phyloP scores from a whole-genome alignment of 805 yeast genomes.

The Lipomyces mesembrius region DNA sequence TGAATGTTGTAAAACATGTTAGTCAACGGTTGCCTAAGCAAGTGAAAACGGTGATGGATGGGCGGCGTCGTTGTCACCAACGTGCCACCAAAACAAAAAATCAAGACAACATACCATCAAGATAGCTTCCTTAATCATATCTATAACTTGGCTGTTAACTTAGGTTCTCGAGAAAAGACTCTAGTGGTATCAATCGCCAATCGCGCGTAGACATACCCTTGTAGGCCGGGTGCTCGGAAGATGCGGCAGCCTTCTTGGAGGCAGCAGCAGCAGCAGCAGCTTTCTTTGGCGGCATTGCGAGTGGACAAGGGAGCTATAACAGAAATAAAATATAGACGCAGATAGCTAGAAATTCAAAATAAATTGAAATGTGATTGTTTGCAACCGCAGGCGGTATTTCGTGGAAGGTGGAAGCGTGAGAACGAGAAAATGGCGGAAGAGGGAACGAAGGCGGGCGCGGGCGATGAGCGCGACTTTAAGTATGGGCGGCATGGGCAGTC shows the following conservation, averaged over 20 bases:
- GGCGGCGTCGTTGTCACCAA: neutral
- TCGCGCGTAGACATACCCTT: conserved; percentile 44
- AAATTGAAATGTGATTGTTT: neutral
- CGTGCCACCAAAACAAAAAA: conserved; percentile 1
- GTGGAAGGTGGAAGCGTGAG: neutral
- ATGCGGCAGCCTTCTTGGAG: conserved; percentile 41
- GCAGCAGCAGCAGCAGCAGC: conserved; percentile 31
- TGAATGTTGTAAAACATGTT: conserved; percentile 44
- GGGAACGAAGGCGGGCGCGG: conserved; percentile 9
- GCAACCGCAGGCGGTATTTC: neutral
- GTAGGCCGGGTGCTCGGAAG: conserved; percentile 46
- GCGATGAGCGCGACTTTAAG: conserved; percentile 13
- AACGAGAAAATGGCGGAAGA: neutral
- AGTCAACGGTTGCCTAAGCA: neutral
- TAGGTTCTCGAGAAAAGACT: conserved; percentile 23
- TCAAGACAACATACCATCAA: conserved; percentile 27
- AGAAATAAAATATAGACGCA: neutral
- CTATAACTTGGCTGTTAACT: conserved; percentile 44
- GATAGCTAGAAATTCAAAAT: neutral
- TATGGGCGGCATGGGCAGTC: neutral
- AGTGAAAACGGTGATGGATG: conserved; percentile 2
- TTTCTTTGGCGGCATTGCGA: conserved; percentile 40
- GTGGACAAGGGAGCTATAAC: neutral
- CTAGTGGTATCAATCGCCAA: neutral
- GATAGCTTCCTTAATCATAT: conserved; percentile 71